Evolutionary conservation across 345 rosid species (phyloP).

Genomic region (Atalantia buxifolia): DNA sequence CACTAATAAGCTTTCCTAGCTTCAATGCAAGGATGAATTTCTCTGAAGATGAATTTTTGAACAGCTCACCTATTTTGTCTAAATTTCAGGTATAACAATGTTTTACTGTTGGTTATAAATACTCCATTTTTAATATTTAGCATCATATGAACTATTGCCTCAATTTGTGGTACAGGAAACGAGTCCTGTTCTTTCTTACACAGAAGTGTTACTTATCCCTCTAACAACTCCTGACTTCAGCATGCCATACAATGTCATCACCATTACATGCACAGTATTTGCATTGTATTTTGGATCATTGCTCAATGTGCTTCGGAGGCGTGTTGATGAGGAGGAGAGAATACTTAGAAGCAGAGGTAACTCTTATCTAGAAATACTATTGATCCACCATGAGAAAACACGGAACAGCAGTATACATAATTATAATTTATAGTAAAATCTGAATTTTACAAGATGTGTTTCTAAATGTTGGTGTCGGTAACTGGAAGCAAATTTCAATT

Average conservation of each 20-base stretch:
- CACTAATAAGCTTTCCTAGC: conserved; percentile 70
- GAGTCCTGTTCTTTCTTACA: conserved; percentile 60
- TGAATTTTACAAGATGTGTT: background rate
- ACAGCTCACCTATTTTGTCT: conserved; percentile 47
- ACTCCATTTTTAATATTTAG: background rate
- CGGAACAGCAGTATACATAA: background rate
- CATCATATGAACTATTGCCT: conserved; percentile 11
- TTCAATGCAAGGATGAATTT: conserved; percentile 49
- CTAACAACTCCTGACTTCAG: conserved; percentile 97
- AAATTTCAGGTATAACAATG: conserved; percentile 52
- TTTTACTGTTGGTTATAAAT: background rate
- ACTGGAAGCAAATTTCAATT: background rate
- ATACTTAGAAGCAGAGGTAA: conserved; percentile 66
- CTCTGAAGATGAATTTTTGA: conserved; percentile 26
- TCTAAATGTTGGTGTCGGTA: background rate
- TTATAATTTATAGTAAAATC: background rate
- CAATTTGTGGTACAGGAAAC: conserved; percentile 53
- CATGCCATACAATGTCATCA: conserved; percentile 98
- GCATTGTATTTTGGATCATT: conserved; percentile 88
- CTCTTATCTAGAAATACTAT: background rate
- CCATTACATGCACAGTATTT: conserved; percentile 86
- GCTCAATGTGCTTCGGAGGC: conserved; percentile 75
- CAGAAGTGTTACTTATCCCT: conserved; percentile 89
- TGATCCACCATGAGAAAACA: background rate
- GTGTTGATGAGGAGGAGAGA: conserved; percentile 80